Conservation (phyloP, 1,139 yeast genomes). For the Protomyces arabidopsidicola region DNA sequence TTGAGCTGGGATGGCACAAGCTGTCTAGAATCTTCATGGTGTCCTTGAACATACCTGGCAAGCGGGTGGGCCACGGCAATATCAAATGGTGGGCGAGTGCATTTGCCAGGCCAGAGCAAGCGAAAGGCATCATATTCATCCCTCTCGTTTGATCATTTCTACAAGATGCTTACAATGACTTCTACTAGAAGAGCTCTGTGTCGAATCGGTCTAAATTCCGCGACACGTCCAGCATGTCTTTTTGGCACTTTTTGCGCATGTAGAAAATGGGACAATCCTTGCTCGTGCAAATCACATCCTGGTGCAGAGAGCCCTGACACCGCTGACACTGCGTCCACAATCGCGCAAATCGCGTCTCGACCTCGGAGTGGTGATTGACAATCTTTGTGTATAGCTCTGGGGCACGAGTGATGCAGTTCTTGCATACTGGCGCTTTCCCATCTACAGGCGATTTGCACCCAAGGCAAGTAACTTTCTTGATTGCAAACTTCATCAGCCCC, state of each 20-base stretch:
- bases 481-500: constrained; percentile 86
- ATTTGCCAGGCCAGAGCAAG: too few relatives aligned
- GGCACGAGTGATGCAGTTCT: constrained; percentile 67
- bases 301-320: constrained; percentile 93
- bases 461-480: constrained; percentile 80
- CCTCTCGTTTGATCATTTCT: too few relatives aligned
- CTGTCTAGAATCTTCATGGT: too few relatives aligned
- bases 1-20: too few relatives aligned
- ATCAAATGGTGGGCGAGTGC: too few relatives aligned
- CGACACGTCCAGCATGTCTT: constrained; percentile 24
- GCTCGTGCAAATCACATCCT: constrained; percentile 90
- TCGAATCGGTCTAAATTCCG: constrained; percentile 24
- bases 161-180: too few relatives aligned
- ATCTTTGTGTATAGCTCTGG: constrained; percentile 77
- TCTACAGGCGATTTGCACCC: constrained; percentile 79
- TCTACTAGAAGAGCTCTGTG: neutral
- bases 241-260: constrained; percentile 75
- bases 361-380: constrained; percentile 67
- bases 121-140: too few relatives aligned
- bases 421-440: constrained; percentile 72
- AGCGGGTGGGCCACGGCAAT: too few relatives aligned
- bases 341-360: constrained; percentile 78
- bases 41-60: too few relatives aligned
- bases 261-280: constrained; percentile 97
- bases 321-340: constrained; percentile 98